Base-by-base conservation (phyloP, 768 basidiomycete species). In the Phlegmacium glaucopus region DNA sequence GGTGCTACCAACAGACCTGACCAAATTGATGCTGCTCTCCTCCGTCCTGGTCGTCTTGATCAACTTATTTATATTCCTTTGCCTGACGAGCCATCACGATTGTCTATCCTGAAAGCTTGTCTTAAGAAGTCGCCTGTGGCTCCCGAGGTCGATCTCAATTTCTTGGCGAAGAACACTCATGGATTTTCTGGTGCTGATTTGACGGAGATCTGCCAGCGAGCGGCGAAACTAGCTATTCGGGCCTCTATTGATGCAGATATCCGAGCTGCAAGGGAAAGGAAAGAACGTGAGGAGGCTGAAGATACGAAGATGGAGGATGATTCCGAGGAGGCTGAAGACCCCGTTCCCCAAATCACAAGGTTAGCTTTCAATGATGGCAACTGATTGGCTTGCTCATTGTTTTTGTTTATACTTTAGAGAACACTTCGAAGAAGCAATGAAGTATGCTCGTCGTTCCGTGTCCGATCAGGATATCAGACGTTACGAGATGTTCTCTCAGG, bases 161-260 rank as follows among this genome's bases (percentile, higher is more conserved):
- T 85, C 85, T 76, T 99, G 52, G 80, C 94, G 45, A 95, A 87
- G 81, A 80, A 75, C 66, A 96, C 95, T 11, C 92, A 97, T 60
- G 96, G 96, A 10, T 99, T 87, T 83, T 98, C 95, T 61, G 96
- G 96, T 84, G 96, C 96, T 47, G 96, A 99, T 82, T 74, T 98
- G 56, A 95, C 95, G n/a, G 96, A 98, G 68, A 95, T 99, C 60
- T 98, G 95, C 66, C 95, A 98, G 69, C 84, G 96, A 42, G 87
- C 96, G 4, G 94, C 94, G 46, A 99, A 99, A 74, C 76, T 97
- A 45, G 95, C 95, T 1, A 99, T 99, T 61, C 82, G 95, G 22
- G 91, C 89, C 68, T 88, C 85, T 48, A 99, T 99, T 57, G 94
- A 98, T 59, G 70, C 90, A 6, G 96, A 99, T 68, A 88, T 99